phyloP scores from a whole-genome alignment of 257 asterid genomes.

The Nicotiana noctiflora region DNA sequence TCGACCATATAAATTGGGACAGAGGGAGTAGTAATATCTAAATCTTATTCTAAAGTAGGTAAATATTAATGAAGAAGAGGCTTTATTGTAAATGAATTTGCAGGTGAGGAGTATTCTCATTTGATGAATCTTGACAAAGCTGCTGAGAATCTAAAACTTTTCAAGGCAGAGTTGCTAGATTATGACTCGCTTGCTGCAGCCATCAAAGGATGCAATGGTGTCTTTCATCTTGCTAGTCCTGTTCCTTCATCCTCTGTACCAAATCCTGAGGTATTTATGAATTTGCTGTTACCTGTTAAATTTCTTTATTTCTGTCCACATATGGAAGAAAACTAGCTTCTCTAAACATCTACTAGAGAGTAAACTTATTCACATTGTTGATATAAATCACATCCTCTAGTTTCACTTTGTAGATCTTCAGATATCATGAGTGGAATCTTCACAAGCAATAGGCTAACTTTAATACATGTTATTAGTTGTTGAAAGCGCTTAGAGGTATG shows the following conservation, averaged over 20 bases:
- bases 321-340: background rate
- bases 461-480: background rate
- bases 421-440: background rate
- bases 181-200: slow-evolving; percentile 55
- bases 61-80: background rate
- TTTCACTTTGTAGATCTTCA: background rate
- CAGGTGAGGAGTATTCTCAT: slow-evolving; percentile 58
- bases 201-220: slow-evolving; percentile 63
- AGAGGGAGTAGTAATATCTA: too few relatives aligned
- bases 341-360: background rate
- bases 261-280: slow-evolving; percentile 57
- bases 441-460: background rate
- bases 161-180: slow-evolving; percentile 70
- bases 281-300: background rate
- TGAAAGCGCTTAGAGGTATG: background rate
- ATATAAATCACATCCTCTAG: background rate
- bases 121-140: slow-evolving; percentile 48
- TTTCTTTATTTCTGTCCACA: background rate
- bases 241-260: slow-evolving; percentile 57
- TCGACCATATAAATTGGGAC: too few relatives aligned
- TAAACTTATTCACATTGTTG: background rate
- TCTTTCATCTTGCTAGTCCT: slow-evolving; percentile 78
- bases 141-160: slow-evolving; percentile 44
- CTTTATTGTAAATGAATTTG: background rate
- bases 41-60: too few relatives aligned